A percentile compares a stretch with the other conserved stretches of the same genome.
Evolutionary conservation across 306 rosid genomes (phyloP).

Genomic region (Dryas alaskensis): DNA sequence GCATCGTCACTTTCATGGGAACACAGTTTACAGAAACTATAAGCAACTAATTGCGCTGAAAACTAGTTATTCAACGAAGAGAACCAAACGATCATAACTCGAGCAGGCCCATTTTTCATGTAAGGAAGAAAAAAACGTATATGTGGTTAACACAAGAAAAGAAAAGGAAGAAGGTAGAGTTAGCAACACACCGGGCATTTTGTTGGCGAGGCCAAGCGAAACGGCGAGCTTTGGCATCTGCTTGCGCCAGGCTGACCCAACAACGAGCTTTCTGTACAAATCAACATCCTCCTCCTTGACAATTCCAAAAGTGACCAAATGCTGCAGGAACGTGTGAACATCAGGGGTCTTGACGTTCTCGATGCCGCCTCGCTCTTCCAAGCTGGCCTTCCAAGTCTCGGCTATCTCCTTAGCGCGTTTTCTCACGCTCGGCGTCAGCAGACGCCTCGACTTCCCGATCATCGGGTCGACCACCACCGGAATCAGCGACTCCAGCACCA

Average conservation of each 20-base stretch:
- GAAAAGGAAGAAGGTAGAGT: not conserved
- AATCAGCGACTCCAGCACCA: conserved; percentile 77
- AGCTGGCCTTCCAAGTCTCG: conserved; percentile 82
- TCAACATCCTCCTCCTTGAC: conserved; percentile 64
- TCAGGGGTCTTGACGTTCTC: conserved; percentile 94
- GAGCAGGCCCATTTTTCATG: not conserved
- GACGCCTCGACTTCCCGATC: conserved; percentile 73
- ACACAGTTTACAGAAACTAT: not conserved
- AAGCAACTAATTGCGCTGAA: not conserved
- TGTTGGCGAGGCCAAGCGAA: conserved; percentile 79
- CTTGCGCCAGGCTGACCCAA: conserved; percentile 95
- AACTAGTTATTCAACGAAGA: not conserved
- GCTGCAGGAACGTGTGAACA: conserved; percentile 92
- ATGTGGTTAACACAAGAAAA: not conserved
- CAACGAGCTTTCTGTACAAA: conserved; percentile 84
- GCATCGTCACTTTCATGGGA: not conserved
- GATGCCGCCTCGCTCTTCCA: conserved; percentile 89
- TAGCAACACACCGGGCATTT: conserved; percentile 74
- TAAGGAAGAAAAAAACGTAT: too few species aligned
- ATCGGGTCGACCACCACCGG: conserved; percentile 82
- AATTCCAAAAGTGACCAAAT: conserved; percentile 91
- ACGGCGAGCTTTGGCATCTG: conserved; percentile 98
- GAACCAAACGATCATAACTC: not conserved
- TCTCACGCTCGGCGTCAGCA: conserved; percentile 80
- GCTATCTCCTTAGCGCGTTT: conserved; percentile 67